Base-by-base conservation (phyloP, 176 grass and related monocot species). In the Bromus sterilis region DNA sequence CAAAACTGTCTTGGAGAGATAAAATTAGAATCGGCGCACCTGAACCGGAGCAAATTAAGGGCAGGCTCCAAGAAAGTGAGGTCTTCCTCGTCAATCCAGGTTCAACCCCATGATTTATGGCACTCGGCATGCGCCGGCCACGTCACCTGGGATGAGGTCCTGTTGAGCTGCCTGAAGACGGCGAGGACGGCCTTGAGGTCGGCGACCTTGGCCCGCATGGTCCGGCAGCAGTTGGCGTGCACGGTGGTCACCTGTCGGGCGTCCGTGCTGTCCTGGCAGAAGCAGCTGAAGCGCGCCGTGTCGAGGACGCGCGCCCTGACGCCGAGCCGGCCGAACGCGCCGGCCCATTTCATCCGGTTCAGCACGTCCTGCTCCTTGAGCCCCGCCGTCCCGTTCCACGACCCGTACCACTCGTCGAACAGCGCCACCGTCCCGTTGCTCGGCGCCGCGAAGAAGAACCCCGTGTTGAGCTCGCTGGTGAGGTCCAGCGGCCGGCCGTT, bases 151-250 rank as follows among this genome's bases (percentile, higher is more conserved):
- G 33, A 57, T 1, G 37, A 1, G 24, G 67, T 76, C 39, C 12
- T 32, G 48, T 80, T 30, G 28, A 41, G 44, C 30, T 48, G 40
- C 41, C 53, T 3, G 32, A 71, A 83, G 39, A 26, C 66, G 29
- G 48, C 5, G 14, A 96, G 70, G 24, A 93, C 84, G 49, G 80
- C 83, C 63, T 7, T 82, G 26, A 96, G 88, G 33, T 96, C 90
- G 35, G 82, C 77, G 34, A 96, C 66, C 87, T 96, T 96, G 24
- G 90, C 88, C 2, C 82, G 82, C 88, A 84, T 86, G 2, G 82
- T 91, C 37, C 80, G 82, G 86, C 90, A 96, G 86, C 90, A 96
- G 79, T 92, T 95, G 75, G 90, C 87, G 86, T 95, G 87, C 77
- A 95, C 93, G 41, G 89, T 92, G 75, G 85, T 40, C 49, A 96